Conservation (phyloP, 805 yeast species). For the Saccharomyces jurei region DNA sequence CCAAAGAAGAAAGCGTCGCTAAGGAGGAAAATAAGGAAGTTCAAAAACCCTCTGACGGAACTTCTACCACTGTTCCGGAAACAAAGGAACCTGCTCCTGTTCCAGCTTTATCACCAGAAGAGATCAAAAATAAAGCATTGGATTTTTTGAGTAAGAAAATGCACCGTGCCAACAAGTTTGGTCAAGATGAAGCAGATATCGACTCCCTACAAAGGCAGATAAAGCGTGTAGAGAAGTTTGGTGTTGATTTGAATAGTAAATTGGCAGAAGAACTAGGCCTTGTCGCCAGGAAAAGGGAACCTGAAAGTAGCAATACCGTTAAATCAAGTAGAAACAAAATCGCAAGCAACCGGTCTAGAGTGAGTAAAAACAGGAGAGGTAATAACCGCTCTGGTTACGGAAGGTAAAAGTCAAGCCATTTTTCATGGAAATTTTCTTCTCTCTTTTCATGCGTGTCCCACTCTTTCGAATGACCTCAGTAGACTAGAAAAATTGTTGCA, state of each 20-base stretch:
- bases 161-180: conserved; percentile 70
- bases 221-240: conserved; percentile 63
- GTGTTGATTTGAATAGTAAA: conserved; percentile 59
- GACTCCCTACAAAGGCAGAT: conserved; percentile 50
- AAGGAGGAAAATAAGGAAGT: background rate
- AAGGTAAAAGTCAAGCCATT: background rate
- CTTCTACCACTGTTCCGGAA: background rate
- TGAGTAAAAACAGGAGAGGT: conserved; percentile 4
- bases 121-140: conserved; percentile 58
- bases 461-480: background rate
- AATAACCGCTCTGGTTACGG: background rate
- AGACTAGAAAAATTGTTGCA: background rate
- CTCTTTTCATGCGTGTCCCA: background rate
- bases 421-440: background rate
- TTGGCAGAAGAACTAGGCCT: conserved; percentile 62
- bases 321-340: conserved; percentile 3
- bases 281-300: conserved; percentile 22
- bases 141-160: conserved; percentile 61
- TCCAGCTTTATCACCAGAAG: conserved; percentile 50
- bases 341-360: conserved; percentile 1
- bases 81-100: conserved; percentile 5
- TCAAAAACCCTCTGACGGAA: conserved; percentile 3
- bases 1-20: background rate
- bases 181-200: conserved; percentile 53
- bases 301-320: background rate